phyloP scores from a whole-genome alignment of 345 rosid genomes.

The Murraya paniculata region DNA sequence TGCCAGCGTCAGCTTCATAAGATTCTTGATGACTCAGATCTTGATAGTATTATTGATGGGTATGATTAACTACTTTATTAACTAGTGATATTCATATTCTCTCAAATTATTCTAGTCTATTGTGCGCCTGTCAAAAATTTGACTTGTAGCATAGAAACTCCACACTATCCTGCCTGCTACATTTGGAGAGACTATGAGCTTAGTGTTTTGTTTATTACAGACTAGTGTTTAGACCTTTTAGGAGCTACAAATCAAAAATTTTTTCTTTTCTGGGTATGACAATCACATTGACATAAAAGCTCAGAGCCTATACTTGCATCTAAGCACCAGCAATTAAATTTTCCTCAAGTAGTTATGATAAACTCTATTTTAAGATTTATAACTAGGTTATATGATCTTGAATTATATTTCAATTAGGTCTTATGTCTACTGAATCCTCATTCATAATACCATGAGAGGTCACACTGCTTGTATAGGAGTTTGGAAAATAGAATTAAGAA shows the following conservation, averaged over 20 bases:
- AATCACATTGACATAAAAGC: neutral
- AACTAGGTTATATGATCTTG: neutral
- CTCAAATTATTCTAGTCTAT: neutral
- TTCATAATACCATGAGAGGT: neutral
- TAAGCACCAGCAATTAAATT: neutral
- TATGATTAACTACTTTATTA: constrained; percentile 23
- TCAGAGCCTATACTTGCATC: neutral
- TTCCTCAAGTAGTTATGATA: neutral
- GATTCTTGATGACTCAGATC: constrained; percentile 83
- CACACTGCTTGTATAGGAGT: neutral
- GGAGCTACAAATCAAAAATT: neutral
- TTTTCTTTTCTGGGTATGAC: neutral
- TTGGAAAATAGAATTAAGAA: neutral
- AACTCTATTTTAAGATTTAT: neutral
- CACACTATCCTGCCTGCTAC: neutral
- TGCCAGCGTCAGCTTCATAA: constrained; percentile 82
- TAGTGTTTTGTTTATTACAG: neutral
- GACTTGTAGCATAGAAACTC: constrained; percentile 1
- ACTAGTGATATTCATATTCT: neutral
- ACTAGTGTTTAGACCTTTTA: neutral
- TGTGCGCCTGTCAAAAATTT: neutral
- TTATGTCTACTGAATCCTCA: neutral
- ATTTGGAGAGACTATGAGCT: neutral
- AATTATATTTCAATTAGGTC: neutral
- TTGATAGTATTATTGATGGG: constrained; percentile 85